phyloP scores from a whole-genome alignment of 2,329 filamentous ascomycete species.

The Pseudocercospora cruenta region DNA sequence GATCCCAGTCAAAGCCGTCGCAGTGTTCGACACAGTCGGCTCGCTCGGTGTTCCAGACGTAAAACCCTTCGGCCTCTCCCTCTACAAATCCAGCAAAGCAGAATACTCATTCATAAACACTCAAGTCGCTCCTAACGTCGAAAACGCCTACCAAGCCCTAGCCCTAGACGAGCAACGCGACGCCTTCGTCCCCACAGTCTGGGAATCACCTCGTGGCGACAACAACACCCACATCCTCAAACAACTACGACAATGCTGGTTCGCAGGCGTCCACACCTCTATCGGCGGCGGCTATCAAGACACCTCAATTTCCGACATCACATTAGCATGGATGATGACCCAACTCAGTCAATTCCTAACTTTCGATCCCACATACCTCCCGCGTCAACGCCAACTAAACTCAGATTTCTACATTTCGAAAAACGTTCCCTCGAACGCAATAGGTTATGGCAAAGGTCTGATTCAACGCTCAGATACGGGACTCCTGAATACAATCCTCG shows the following conservation, averaged over 20 bases:
- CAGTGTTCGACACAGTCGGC: constrained; percentile 50
- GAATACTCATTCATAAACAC: constrained; percentile 51
- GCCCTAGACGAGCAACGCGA: constrained; percentile 44
- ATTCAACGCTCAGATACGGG: constrained; percentile 48
- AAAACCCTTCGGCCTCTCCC: constrained; percentile 31
- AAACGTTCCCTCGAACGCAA: constrained; percentile 36
- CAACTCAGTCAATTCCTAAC: constrained; percentile 49
- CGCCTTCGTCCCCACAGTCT: constrained; percentile 43
- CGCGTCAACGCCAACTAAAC: constrained; percentile 47
- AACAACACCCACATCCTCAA: constrained; percentile 42
- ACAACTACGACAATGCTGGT: constrained; percentile 49
- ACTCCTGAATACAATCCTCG: constrained; percentile 46
- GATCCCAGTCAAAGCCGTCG: constrained; percentile 43
- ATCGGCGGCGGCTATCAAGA: constrained; percentile 47
- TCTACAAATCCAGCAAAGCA: constrained; percentile 29
- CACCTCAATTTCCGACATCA: constrained; percentile 51
- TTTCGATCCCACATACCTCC: constrained; percentile 47
- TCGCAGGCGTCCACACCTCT: constrained; percentile 47
- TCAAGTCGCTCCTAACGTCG: constrained; percentile 40
- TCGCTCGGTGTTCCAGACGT: constrained; percentile 49
- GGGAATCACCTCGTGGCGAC: constrained; percentile 36
- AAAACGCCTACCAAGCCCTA: constrained; percentile 47
- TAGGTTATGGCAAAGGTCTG: constrained; percentile 48
- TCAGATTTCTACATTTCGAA: constrained; percentile 46
- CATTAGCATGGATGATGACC: constrained; percentile 59